phyloP scores from a whole-genome alignment of 257 asterid species.

The Nyctanthes arbortristis region DNA sequence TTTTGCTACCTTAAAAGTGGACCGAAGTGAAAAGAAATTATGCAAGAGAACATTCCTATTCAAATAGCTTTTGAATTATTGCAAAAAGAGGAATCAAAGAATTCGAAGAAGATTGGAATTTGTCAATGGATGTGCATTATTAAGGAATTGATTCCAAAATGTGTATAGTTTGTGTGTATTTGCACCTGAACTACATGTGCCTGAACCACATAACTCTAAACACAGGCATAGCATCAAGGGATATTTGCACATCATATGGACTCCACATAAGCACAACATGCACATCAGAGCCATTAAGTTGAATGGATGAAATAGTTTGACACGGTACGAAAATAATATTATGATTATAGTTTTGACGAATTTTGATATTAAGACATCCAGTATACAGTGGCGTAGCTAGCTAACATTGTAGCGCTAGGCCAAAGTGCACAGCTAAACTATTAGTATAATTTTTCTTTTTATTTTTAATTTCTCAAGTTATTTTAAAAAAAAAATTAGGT shows the following conservation, averaged over 20 bases:
- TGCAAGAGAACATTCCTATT: slow-evolving; percentile 32
- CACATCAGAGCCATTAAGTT: background rate
- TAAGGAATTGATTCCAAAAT: slow-evolving; percentile 44
- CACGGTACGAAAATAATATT: background rate
- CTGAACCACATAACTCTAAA: background rate
- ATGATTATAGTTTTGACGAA: no score
- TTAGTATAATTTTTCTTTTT: no score
- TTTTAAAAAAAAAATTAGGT: no score
- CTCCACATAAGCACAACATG: background rate
- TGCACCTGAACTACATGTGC: background rate
- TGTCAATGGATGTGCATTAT: slow-evolving; percentile 45
- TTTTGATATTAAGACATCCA: no score
- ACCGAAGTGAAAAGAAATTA: background rate
- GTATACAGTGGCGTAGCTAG: no score
- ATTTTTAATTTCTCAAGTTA: no score
- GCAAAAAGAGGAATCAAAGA: slow-evolving; percentile 25
- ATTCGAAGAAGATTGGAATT: slow-evolving; percentile 33
- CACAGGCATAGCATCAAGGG: background rate
- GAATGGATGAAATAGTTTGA: background rate
- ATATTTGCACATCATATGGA: background rate
- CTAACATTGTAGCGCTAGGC: no score
- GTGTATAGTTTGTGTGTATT: background rate
- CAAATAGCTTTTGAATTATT: slow-evolving; percentile 45
- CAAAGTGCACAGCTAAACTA: no score
- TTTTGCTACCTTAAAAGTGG: background rate